These are phyloP conservation scores for Umbellularia californica DNA, from an alignment of 164 flowering plant genomes.

Conservation along the genomic window DNA sequence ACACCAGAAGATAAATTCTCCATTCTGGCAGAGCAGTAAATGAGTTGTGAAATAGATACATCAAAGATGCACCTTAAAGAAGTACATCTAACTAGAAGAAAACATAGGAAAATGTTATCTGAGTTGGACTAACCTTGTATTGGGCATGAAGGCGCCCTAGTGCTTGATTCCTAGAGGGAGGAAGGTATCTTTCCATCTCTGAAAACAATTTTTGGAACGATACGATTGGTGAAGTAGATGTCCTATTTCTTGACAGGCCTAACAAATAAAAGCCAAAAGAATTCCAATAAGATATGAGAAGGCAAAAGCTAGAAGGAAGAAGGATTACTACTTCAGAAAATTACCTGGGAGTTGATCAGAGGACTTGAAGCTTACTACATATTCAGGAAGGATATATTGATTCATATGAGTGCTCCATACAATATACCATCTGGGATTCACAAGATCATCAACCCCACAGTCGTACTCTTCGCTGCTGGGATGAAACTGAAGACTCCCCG, in stretches of 20 bases:
- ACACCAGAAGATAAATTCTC: too few relatives aligned
- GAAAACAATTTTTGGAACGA: conserved; percentile 21
- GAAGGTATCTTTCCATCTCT: conserved; percentile 21
- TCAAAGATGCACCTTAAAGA: too few relatives aligned
- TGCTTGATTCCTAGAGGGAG: conserved; percentile 14
- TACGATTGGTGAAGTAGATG: conserved; percentile 5
- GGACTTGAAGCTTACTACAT: conserved; percentile 46
- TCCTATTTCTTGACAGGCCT: not conserved
- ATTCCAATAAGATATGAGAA: not conserved
- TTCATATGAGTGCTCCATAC: conserved; percentile 53
- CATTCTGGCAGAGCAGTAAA: too few relatives aligned
- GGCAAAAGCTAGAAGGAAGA: not conserved
- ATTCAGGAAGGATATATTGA: conserved; percentile 49
- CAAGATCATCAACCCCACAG: conserved; percentile 51
- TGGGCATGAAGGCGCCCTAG: conserved; percentile 10
- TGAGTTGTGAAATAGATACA: too few relatives aligned
- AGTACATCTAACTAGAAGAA: too few relatives aligned
- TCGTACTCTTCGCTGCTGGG: conserved; percentile 45
- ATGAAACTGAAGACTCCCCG: conserved; percentile 35
- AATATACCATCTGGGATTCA: conserved; percentile 42
- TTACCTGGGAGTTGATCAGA: conserved; percentile 23
- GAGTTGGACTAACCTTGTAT: conserved; percentile 6
- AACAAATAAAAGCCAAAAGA: not conserved
- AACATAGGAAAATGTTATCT: not conserved
- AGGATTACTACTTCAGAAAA: not conserved